These are phyloP conservation scores for Toxicodendron radicans DNA, from an alignment of 345 rosid species.

Conservation along the genomic window DNA sequence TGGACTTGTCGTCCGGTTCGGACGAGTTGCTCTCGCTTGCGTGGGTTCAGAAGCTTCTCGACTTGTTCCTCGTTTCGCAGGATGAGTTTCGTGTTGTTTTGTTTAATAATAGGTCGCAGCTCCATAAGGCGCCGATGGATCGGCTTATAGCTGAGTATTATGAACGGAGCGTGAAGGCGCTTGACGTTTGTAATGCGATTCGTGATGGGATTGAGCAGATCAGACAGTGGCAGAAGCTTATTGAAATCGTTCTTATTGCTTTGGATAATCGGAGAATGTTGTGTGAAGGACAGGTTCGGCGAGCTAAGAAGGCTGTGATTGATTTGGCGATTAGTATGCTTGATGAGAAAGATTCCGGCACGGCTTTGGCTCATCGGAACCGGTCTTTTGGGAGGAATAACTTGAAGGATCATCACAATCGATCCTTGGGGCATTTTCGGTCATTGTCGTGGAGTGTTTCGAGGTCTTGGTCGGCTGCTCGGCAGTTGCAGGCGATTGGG, in stretches of 20 bases:
- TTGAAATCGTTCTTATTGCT: constrained; percentile 69
- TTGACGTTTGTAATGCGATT: constrained; percentile 80
- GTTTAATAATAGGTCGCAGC: constrained; percentile 21
- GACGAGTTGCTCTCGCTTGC: constrained; percentile 43
- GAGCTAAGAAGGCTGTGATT: constrained; percentile 79
- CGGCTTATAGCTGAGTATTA: constrained; percentile 53
- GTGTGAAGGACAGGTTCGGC: constrained; percentile 87
- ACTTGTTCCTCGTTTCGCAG: constrained; percentile 39
- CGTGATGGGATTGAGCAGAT: constrained; percentile 85
- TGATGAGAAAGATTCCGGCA: constrained; percentile 67
- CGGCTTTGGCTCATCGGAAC: constrained; percentile 58
- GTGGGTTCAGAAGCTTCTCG: constrained; percentile 46
- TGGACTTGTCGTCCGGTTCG: constrained; percentile 25
- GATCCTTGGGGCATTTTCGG: constrained; percentile 61
- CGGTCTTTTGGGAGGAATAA: constrained; percentile 76
- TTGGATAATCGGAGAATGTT: constrained; percentile 45
- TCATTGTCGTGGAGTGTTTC: constrained; percentile 98
- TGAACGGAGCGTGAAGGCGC: constrained; percentile 80
- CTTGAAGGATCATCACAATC: constrained; percentile 36
- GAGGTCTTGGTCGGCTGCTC: constrained; percentile 94
- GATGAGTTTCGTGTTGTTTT: constrained; percentile 41
- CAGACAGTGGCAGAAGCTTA: constrained; percentile 64
- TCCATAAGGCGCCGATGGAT: constrained; percentile 40
- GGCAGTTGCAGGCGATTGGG: constrained; percentile 80
- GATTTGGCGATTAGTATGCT: constrained; percentile 88